Evolutionary conservation across 257 asterid genomes (phyloP).

Genomic region (Cinchona pubescens): DNA sequence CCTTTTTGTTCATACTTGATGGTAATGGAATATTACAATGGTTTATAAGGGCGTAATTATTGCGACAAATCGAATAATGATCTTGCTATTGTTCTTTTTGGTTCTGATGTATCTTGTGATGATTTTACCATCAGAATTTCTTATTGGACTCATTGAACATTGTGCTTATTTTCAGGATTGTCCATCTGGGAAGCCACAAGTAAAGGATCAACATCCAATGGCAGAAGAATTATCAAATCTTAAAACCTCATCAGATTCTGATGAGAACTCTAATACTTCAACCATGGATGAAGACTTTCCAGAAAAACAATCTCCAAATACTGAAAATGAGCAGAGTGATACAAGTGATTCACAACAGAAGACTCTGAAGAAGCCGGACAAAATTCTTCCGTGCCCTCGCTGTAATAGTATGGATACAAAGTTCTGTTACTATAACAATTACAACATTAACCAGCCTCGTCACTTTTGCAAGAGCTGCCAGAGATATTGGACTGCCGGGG

Average conservation of each 20-base stretch:
- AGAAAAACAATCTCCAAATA: constrained; percentile 25
- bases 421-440: constrained; percentile 88
- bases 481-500: constrained; percentile 96
- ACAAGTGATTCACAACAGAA: constrained; percentile 43
- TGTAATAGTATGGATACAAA: constrained; percentile 90
- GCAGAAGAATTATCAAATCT: constrained; percentile 35
- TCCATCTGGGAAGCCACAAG: constrained; percentile 32
- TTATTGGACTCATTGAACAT: constrained; percentile 8
- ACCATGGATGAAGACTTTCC: constrained; percentile 38
- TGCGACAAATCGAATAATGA: neutral
- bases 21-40: neutral
- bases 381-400: constrained; percentile 88
- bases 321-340: constrained; percentile 43
- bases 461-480: constrained; percentile 94
- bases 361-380: constrained; percentile 75
- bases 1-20: neutral
- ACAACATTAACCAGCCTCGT: constrained; percentile 84
- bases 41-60: neutral
- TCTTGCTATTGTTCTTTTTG: neutral
- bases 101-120: neutral
- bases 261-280: constrained; percentile 26
- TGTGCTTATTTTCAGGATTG: constrained; percentile 39
- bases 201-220: constrained; percentile 25
- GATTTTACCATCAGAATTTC: neutral
- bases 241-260: constrained; percentile 24